A percentile compares a stretch with the other conserved stretches of the same genome.
phyloP scores from a whole-genome alignment of 2,329 filamentous ascomycete species.

The Aspergillus pseudotamarii region DNA sequence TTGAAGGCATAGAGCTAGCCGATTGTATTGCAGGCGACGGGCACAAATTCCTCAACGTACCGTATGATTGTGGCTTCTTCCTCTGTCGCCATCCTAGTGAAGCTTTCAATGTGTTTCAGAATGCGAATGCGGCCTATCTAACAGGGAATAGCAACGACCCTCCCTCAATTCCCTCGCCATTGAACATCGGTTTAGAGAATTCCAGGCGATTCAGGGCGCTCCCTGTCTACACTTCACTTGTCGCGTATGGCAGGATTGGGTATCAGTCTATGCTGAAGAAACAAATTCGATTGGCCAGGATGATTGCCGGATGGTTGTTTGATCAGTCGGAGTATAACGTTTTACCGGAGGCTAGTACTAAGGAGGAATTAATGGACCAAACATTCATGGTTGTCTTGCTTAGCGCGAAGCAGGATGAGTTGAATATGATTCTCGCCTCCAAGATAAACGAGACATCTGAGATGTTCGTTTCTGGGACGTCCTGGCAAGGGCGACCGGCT shows the following conservation, averaged over 20 bases:
- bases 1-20: slow-evolving; percentile 72
- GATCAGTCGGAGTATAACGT: slow-evolving; percentile 66
- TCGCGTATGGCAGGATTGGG: slow-evolving; percentile 72
- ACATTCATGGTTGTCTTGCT: slow-evolving; percentile 78
- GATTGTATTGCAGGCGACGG: slow-evolving; percentile 86
- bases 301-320: slow-evolving; percentile 65
- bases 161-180: slow-evolving; percentile 69
- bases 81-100: slow-evolving; percentile 67
- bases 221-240: slow-evolving; percentile 81
- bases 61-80: slow-evolving; percentile 92
- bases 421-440: slow-evolving; percentile 69
- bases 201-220: slow-evolving; percentile 87
- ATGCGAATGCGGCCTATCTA: slow-evolving; percentile 85
- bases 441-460: slow-evolving; percentile 72
- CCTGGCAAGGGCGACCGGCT: slow-evolving; percentile 73
- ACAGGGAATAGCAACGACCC: slow-evolving; percentile 38
- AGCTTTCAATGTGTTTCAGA: slow-evolving; percentile 70
- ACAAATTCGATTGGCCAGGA: slow-evolving; percentile 72
- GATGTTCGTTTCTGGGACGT: slow-evolving; percentile 82
- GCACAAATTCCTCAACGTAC: slow-evolving; percentile 93
- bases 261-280: slow-evolving; percentile 69
- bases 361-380: slow-evolving; percentile 50
- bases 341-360: slow-evolving; percentile 54
- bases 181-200: slow-evolving; percentile 89
- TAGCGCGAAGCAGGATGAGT: slow-evolving; percentile 63